Conservation (phyloP, 306 rosid genomes). For the Cicer chorassanicum region DNA sequence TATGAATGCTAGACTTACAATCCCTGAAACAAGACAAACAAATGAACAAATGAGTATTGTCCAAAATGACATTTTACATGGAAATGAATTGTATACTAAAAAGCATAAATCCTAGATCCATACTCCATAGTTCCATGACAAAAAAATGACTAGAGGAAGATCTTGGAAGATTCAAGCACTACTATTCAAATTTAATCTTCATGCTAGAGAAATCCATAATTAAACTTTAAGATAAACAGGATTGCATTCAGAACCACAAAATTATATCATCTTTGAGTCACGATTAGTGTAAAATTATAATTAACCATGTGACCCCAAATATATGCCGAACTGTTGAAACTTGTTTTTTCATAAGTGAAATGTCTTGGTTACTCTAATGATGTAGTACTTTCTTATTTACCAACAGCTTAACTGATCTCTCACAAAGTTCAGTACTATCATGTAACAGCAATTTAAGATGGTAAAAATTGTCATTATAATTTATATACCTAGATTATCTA, state of each 20-base stretch:
- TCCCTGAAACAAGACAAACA: conserved; percentile 58
- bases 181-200: conserved; percentile 7
- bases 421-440: conserved; percentile 1
- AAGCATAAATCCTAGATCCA: conserved; percentile 3
- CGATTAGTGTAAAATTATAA: not conserved
- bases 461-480: not conserved
- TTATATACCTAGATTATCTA: not conserved
- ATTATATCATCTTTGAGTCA: conserved; percentile 14
- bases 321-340: not conserved
- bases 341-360: not conserved
- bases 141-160: conserved; percentile 18
- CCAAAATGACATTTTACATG: conserved; percentile 22
- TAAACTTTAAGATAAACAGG: conserved; percentile 5
- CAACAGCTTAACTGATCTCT: not conserved
- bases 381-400: not conserved
- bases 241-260: conserved; percentile 6
- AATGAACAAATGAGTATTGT: conserved; percentile 37
- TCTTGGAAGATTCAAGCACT: not conserved
- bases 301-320: not conserved
- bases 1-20: conserved; percentile 62
- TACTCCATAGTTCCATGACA: conserved; percentile 34
- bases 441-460: conserved; percentile 26
- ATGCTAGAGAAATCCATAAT: conserved; percentile 9
- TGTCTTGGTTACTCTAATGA: not conserved
- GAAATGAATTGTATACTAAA: conserved; percentile 16